Conservation (phyloP, 106 monocot species). For the Iris macrosiphon region DNA sequence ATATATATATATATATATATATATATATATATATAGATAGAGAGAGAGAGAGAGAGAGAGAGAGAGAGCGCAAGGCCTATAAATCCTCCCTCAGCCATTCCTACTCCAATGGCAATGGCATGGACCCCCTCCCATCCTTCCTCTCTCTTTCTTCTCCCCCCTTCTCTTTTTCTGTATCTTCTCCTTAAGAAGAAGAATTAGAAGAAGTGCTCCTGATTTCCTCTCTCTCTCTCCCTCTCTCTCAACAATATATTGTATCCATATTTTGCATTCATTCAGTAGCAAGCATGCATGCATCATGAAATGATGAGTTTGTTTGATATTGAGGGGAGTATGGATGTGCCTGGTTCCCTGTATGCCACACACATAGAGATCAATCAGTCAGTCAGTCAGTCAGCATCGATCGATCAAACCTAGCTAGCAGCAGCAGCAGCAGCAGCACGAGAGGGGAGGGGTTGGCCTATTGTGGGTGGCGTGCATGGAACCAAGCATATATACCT, state of each 20-base stretch:
- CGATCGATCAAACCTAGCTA: too few species aligned
- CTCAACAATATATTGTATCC: background rate
- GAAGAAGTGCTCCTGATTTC: background rate
- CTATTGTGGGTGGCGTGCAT: constrained; percentile 71
- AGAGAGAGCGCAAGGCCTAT: too few species aligned
- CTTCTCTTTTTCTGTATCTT: constrained; percentile 11
- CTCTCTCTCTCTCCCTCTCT: background rate
- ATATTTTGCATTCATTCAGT: background rate
- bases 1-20: too few species aligned
- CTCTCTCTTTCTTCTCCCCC: constrained; percentile 1
- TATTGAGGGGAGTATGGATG: constrained; percentile 36
- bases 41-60: too few species aligned
- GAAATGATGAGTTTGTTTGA: too few species aligned
- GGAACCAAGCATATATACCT: constrained; percentile 84
- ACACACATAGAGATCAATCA: constrained; percentile 44
- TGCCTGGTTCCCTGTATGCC: constrained; percentile 94
- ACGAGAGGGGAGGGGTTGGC: constrained; percentile 6
- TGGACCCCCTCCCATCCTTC: background rate
- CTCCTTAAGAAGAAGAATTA: background rate
- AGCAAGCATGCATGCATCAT: background rate
- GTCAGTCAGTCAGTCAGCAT: too few species aligned
- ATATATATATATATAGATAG: too few species aligned
- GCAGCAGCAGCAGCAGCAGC: background rate
- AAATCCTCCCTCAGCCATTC: constrained; percentile 30
- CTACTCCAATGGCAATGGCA: background rate